Conservation (phyloP, 306 rosid genomes). For the Delonix regia region DNA sequence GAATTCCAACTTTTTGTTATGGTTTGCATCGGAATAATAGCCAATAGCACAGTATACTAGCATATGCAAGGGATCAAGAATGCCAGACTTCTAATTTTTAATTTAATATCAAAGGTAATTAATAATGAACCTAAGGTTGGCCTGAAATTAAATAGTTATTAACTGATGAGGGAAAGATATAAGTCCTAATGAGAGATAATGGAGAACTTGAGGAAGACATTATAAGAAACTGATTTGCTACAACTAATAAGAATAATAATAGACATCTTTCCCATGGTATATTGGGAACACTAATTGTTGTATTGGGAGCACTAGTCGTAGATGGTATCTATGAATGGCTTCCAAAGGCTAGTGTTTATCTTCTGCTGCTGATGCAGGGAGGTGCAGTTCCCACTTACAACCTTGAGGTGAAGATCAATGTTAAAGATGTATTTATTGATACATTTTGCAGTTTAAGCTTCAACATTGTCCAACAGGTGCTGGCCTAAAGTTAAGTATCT, state of each 20-base stretch:
- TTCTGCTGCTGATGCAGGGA: not conserved
- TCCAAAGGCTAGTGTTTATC: not conserved
- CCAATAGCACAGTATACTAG: conserved; percentile 1
- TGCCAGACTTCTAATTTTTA: not conserved
- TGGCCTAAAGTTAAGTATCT: not conserved
- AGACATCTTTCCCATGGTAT: not conserved
- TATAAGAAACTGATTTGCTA: not conserved
- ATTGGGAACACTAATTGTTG: not conserved
- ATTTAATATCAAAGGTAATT: not conserved
- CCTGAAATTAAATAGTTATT: not conserved
- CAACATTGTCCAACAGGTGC: not conserved
- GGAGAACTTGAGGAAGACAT: not conserved
- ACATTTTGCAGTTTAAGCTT: not conserved
- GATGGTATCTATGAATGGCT: not conserved
- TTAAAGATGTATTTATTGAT: too few species aligned
- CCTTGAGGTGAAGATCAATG: not conserved
- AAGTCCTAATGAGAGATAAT: not conserved
- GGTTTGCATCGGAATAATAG: conserved; percentile 18
- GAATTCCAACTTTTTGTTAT: not conserved
- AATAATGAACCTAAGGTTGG: not conserved
- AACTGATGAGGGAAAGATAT: not conserved
- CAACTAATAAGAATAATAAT: not conserved
- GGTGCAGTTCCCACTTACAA: not conserved
- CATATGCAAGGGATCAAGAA: conserved; percentile 1
- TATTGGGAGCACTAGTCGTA: not conserved